Percentiles rank a stretch among this genome's conserved stretches.
Evolutionary conservation across 1,284 basidiomycete genomes (phyloP).

Genomic region (Cryptococcus sp.): DNA sequence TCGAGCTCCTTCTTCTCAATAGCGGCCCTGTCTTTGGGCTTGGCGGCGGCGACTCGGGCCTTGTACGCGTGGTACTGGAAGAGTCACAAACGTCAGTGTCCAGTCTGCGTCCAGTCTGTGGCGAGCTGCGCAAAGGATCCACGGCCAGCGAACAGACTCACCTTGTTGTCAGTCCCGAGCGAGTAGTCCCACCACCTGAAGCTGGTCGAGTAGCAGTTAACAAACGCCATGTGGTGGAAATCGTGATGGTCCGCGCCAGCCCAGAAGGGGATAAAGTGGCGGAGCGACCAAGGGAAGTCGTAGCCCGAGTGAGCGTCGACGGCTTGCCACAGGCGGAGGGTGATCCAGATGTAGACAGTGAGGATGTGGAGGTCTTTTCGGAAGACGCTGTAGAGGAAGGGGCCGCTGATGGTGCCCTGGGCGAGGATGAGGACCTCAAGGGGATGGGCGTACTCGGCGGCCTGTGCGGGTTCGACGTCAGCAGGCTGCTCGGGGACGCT

Average conservation of each 20-base stretch:
- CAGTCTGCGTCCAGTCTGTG: neutral
- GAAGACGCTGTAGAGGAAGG: constrained; percentile 71
- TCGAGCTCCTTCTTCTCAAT: constrained; percentile 53
- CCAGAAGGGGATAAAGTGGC: constrained; percentile 95
- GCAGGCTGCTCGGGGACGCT: neutral
- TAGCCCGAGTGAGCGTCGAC: constrained; percentile 97
- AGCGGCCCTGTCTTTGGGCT: constrained; percentile 52
- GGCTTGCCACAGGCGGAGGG: constrained; percentile 91
- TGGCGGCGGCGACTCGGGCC: constrained; percentile 57
- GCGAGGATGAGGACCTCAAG: constrained; percentile 86
- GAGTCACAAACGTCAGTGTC: neutral
- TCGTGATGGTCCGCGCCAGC: constrained; percentile 98
- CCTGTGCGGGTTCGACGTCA: constrained; percentile 42
- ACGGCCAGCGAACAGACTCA: constrained; percentile 6
- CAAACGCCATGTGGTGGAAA: constrained; percentile 67
- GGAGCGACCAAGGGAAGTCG: constrained; percentile 97
- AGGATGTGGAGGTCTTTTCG: constrained; percentile 62
- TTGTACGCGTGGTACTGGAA: constrained; percentile 70
- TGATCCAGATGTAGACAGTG: constrained; percentile 91
- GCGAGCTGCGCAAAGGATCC: neutral
- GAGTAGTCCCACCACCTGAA: constrained; percentile 89
- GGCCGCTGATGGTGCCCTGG: constrained; percentile 80
- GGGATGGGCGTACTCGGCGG: constrained; percentile 96
- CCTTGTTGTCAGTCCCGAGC: constrained; percentile 74
- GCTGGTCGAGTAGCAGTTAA: constrained; percentile 75